Conservation (phyloP, 768 basidiomycete genomes). For the Lactarius sanguifluus region DNA sequence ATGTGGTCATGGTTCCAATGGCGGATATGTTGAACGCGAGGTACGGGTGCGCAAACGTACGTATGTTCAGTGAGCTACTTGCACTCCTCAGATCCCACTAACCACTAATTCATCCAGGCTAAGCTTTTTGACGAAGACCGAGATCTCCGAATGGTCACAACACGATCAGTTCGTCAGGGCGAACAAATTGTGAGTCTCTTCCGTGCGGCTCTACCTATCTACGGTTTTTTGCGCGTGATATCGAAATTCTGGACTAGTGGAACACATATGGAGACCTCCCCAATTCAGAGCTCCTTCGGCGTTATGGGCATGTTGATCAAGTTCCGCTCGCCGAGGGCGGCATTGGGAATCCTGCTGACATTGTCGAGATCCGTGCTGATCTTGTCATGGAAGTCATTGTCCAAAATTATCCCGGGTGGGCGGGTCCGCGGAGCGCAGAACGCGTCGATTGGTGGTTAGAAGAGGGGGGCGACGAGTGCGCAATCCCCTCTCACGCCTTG, state of each 20-base stretch:
- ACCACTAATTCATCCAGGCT: slow-evolving; percentile 49
- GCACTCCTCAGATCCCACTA: slow-evolving; percentile 9
- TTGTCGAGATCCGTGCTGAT: slow-evolving; percentile 77
- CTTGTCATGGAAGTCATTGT: slow-evolving; percentile 50
- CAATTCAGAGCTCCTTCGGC: slow-evolving; percentile 89
- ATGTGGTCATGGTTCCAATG: slow-evolving; percentile 91
- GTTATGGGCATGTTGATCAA: slow-evolving; percentile 90
- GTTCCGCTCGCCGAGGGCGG: slow-evolving; percentile 52
- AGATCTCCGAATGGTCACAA: slow-evolving; percentile 76
- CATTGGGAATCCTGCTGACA: slow-evolving; percentile 72
- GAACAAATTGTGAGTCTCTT: slow-evolving; percentile 76
- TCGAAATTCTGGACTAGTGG: slow-evolving; percentile 50
- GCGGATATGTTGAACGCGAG: slow-evolving; percentile 95
- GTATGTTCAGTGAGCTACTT: slow-evolving; percentile 32
- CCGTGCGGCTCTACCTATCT: not conserved
- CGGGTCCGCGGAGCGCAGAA: slow-evolving; percentile 38
- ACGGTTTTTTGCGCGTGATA: not conserved
- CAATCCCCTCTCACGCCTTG: slow-evolving; percentile 21
- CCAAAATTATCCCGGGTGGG: slow-evolving; percentile 15
- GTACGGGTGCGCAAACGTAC: slow-evolving; percentile 79
- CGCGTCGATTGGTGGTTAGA: slow-evolving; percentile 95
- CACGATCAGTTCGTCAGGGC: slow-evolving; percentile 67
- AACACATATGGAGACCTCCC: slow-evolving; percentile 95
- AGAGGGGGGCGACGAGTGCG: slow-evolving; percentile 85
- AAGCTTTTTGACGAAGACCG: slow-evolving; percentile 79